A percentile compares a stretch with the other conserved stretches of the same genome.
These are phyloP conservation scores for Colletotrichum scovillei DNA, from an alignment of 2,329 filamentous ascomycete species.

Conservation along the genomic window DNA sequence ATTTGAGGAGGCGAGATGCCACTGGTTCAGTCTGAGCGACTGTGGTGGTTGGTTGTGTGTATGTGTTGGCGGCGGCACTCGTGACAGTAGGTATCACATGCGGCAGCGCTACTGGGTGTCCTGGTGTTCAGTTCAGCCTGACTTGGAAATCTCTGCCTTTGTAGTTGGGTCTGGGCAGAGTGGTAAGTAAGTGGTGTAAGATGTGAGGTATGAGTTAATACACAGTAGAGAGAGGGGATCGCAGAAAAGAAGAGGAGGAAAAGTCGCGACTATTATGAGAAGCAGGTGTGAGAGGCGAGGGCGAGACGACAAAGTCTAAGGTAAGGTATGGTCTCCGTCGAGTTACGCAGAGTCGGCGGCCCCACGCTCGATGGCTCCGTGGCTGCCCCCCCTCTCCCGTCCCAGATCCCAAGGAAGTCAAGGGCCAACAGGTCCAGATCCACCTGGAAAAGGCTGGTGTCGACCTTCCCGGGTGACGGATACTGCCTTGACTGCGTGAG, in stretches of 20 bases:
- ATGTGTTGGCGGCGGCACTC: slow-evolving; percentile 7
- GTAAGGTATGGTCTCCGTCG: slow-evolving; percentile 3
- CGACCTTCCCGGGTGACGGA: background rate
- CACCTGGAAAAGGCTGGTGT: slow-evolving; percentile 8
- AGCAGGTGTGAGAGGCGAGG: slow-evolving; percentile 8
- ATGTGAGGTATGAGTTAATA: background rate
- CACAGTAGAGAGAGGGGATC: background rate
- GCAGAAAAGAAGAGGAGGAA: background rate
- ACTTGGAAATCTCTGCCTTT: slow-evolving; percentile 32
- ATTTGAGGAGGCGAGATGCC: slow-evolving; percentile 16
- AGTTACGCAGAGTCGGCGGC: slow-evolving; percentile 24
- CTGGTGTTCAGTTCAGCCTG: slow-evolving; percentile 17
- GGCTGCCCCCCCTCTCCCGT: background rate
- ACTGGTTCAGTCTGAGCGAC: slow-evolving; percentile 7
- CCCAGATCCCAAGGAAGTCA: background rate
- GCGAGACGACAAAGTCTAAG: slow-evolving; percentile 10
- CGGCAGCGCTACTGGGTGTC: slow-evolving; percentile 17
- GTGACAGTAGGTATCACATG: slow-evolving; percentile 32
- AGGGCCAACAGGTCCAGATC: background rate
- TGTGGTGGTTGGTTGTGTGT: slow-evolving; percentile 19
- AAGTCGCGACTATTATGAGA: slow-evolving; percentile 15
- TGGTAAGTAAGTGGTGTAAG: background rate
- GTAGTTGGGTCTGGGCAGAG: background rate
- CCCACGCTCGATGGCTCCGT: slow-evolving; percentile 14
- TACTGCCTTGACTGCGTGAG: no score